A percentile compares a stretch with the other conserved stretches of the same genome.
These are phyloP conservation scores for Ceratopteris richardii DNA, from an alignment of 75 land plant genomes.

Conservation along the genomic window DNA sequence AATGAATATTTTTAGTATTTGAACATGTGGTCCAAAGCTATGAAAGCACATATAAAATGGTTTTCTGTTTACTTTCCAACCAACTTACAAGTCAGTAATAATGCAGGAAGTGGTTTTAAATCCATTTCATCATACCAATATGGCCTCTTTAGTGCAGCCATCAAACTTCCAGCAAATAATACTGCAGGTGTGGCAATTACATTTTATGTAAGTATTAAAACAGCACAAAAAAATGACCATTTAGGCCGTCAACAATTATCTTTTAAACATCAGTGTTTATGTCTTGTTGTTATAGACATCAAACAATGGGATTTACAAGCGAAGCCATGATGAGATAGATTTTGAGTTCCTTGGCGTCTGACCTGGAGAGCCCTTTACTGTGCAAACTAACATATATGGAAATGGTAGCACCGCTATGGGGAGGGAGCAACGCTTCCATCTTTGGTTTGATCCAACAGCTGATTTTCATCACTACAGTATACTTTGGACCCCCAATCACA, in stretches of 20 bases:
- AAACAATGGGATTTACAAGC: slow-evolving; percentile 15
- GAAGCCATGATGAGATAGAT: slow-evolving; percentile 63
- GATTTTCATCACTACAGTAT: slow-evolving; percentile 29
- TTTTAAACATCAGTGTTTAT: not conserved
- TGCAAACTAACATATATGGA: slow-evolving; percentile 32
- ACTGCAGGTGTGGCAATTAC: slow-evolving; percentile 75
- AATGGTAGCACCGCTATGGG: slow-evolving; percentile 27
- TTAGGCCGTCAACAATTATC: not conserved
- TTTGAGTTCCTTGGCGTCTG: slow-evolving; percentile 39
- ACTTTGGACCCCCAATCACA: slow-evolving; percentile 33
- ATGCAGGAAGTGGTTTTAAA: slow-evolving; percentile 69
- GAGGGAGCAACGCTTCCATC: slow-evolving; percentile 33
- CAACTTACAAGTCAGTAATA: too few species aligned
- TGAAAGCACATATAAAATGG: too few species aligned
- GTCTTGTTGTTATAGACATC: slow-evolving; percentile 13
- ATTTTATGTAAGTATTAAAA: slow-evolving; percentile 47
- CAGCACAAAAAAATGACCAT: not conserved
- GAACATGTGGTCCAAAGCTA: too few species aligned
- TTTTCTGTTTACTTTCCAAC: too few species aligned
- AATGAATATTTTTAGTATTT: too few species aligned
- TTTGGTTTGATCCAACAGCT: slow-evolving; percentile 41
- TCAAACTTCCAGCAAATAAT: slow-evolving; percentile 61
- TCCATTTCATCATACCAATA: slow-evolving; percentile 35
- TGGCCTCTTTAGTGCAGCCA: slow-evolving; percentile 55
- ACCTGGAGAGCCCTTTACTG: slow-evolving; percentile 23